These are phyloP conservation scores for Dactylonectria estremocensis DNA, from an alignment of 2,329 filamentous ascomycete genomes.

Conservation along the genomic window DNA sequence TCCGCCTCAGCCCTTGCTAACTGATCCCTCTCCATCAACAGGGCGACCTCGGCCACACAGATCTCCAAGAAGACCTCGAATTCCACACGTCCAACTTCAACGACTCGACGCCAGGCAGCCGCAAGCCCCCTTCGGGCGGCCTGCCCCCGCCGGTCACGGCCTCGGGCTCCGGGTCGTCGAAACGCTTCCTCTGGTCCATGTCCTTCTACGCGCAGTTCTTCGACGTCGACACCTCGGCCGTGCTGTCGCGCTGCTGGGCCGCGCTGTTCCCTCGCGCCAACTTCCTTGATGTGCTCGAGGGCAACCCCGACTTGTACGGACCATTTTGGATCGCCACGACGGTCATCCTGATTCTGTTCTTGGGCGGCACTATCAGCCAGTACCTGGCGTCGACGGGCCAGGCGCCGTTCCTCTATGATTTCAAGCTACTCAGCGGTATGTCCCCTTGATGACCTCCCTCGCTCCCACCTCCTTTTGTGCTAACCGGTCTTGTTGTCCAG, in stretches of 20 bases:
- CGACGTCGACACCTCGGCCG: conserved; percentile 94
- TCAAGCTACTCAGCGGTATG: conserved; percentile 86
- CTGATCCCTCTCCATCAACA: conserved; percentile 57
- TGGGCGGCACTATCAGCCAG: conserved; percentile 95
- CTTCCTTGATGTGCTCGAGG: conserved; percentile 97
- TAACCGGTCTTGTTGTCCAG: conserved; percentile 54
- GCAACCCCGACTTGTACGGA: conserved; percentile 96
- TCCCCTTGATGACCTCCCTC: conserved; percentile 30
- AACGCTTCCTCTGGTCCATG: conserved; percentile 93
- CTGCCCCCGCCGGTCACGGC: conserved; percentile 73
- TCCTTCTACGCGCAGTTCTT: conserved; percentile 98
- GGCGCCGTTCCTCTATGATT: conserved; percentile 90
- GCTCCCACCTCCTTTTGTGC: conserved; percentile 6
- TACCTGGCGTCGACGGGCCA: conserved; percentile 81
- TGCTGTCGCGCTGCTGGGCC: conserved; percentile 87
- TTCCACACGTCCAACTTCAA: conserved; percentile 95
- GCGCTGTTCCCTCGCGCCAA: conserved; percentile 93
- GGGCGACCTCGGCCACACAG: conserved; percentile 98
- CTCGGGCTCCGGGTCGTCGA: conserved; percentile 66
- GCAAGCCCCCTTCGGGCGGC: conserved; percentile 63
- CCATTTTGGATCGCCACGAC: conserved; percentile 99
- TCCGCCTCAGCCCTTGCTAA: conserved; percentile 24
- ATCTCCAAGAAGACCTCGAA: conserved; percentile 98
- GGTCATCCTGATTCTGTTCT: conserved; percentile 93
- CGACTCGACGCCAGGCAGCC: conserved; percentile 66